Evolutionary conservation across 1,139 yeast species (phyloP).

Genomic region (Arxiozyma heterogenica): DNA sequence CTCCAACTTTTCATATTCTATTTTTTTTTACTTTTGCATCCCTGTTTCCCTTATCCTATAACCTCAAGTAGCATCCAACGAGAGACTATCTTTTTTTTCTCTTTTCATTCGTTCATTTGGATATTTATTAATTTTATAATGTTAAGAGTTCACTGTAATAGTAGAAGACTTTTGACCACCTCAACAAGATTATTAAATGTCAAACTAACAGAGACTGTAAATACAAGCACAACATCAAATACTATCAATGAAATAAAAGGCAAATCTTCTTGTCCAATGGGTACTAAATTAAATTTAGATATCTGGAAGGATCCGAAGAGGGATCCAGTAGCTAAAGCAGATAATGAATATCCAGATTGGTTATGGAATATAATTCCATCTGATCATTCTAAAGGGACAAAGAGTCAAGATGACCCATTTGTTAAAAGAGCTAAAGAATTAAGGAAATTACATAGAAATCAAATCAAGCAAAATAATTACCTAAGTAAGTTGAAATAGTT

Average conservation of each 20-base stretch:
- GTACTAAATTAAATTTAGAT: constrained; percentile 71
- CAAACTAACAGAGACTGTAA: neutral
- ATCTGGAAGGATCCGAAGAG: constrained; percentile 61
- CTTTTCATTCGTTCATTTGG: no score
- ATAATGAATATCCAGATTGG: constrained; percentile 89
- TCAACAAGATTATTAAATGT: neutral
- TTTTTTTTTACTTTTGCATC: no score
- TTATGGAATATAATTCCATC: constrained; percentile 64
- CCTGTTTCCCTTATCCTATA: neutral
- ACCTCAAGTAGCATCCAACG: neutral
- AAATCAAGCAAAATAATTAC: constrained; percentile 74
- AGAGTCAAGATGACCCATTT: neutral
- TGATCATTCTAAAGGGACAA: constrained; percentile 32
- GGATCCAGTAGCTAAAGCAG: constrained; percentile 89
- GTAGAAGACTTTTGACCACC: constrained; percentile 3
- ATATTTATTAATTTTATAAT: neutral
- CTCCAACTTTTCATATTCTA: neutral
- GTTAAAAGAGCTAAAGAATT: constrained; percentile 36
- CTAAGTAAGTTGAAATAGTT: constrained; percentile 29
- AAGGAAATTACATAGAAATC: constrained; percentile 56
- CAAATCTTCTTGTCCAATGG: constrained; percentile 50
- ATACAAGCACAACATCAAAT: neutral
- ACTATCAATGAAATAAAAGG: neutral
- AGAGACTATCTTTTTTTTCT: no score
- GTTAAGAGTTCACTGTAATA: neutral